A percentile compares a stretch with the other conserved stretches of the same genome.
phyloP scores from a whole-genome alignment of 225 moss, liverwort and hornwort genomes.

The Physcomitrellopsis africana region DNA sequence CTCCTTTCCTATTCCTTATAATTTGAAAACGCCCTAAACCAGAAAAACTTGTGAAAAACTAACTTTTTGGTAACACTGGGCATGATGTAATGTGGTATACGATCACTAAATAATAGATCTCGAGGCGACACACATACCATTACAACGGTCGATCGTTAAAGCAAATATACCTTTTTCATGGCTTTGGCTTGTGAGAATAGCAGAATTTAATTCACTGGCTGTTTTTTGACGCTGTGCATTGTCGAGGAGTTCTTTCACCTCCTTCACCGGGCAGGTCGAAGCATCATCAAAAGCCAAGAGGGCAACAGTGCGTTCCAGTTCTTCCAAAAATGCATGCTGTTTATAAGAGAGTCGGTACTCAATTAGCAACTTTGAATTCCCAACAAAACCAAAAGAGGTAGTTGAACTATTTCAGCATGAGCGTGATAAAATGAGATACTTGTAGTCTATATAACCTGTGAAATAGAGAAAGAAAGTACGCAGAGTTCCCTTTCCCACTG shows the following conservation, averaged over 20 bases:
- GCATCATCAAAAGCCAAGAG: slow-evolving; percentile 87
- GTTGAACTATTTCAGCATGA: slow-evolving; percentile 9
- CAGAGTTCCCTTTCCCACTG: background rate
- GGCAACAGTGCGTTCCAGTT: slow-evolving; percentile 87
- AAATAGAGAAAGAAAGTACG: background rate
- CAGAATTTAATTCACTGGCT: slow-evolving; percentile 87
- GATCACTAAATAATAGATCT: background rate
- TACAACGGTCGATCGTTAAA: background rate
- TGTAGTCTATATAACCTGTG: background rate
- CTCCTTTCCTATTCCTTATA: no score
- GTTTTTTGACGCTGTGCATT: slow-evolving; percentile 90
- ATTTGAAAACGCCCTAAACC: no score
- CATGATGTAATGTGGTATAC: background rate
- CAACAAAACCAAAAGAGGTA: slow-evolving; percentile 2
- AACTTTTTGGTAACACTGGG: background rate
- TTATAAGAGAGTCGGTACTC: slow-evolving; percentile 13
- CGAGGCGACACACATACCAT: background rate
- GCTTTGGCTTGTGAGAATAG: slow-evolving; percentile 89
- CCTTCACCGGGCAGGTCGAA: slow-evolving; percentile 82
- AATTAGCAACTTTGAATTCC: slow-evolving; percentile 17
- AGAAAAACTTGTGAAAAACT: no score
- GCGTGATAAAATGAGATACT: slow-evolving; percentile 9
- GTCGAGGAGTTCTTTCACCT: slow-evolving; percentile 86
- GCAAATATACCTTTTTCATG: slow-evolving; percentile 80
- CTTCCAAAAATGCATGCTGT: slow-evolving; percentile 90